A percentile compares a stretch with the other conserved stretches of the same genome.
phyloP scores from a whole-genome alignment of 495 filamentous ascomycete species.

The Hyaloscypha hepaticicola region DNA sequence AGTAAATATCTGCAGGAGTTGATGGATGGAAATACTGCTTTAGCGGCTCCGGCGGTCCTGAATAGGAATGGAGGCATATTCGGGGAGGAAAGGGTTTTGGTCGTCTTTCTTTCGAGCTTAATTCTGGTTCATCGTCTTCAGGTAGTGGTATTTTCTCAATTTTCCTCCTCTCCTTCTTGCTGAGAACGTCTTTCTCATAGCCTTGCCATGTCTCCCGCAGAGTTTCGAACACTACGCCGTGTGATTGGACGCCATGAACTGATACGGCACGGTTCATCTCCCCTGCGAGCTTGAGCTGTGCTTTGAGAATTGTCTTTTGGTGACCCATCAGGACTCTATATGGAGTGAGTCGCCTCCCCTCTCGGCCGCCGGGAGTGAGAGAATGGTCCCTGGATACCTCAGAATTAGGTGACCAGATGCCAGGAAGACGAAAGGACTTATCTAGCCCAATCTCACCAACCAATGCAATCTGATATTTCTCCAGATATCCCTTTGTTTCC shows the following conservation, averaged over 20 bases:
- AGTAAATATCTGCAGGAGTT: slow-evolving; percentile 76
- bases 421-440: slow-evolving; percentile 78
- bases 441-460: slow-evolving; percentile 91
- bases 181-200: slow-evolving; percentile 67
- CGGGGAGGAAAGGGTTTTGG: slow-evolving; percentile 74
- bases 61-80: slow-evolving; percentile 93
- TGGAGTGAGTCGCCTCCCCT: slow-evolving; percentile 70
- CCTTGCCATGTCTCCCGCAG: slow-evolving; percentile 79
- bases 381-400: slow-evolving; percentile 49
- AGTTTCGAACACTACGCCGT: slow-evolving; percentile 77
- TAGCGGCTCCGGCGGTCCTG: slow-evolving; percentile 71
- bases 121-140: slow-evolving; percentile 38
- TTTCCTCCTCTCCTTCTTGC: slow-evolving; percentile 58
- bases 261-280: slow-evolving; percentile 78
- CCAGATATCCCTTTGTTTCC: slow-evolving; percentile 63
- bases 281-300: slow-evolving; percentile 84
- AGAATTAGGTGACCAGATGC: slow-evolving; percentile 53
- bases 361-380: slow-evolving; percentile 79
- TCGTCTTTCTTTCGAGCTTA: slow-evolving; percentile 8
- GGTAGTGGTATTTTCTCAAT: slow-evolving; percentile 34
- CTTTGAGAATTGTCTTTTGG: slow-evolving; percentile 70
- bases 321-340: slow-evolving; percentile 76
- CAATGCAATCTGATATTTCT: slow-evolving; percentile 63
- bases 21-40: slow-evolving; percentile 74
- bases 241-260: slow-evolving; percentile 88